A percentile compares a stretch with the other conserved stretches of the same genome.
Evolutionary conservation across 768 basidiomycete genomes (phyloP).

Genomic region (Serendipita sp.): DNA sequence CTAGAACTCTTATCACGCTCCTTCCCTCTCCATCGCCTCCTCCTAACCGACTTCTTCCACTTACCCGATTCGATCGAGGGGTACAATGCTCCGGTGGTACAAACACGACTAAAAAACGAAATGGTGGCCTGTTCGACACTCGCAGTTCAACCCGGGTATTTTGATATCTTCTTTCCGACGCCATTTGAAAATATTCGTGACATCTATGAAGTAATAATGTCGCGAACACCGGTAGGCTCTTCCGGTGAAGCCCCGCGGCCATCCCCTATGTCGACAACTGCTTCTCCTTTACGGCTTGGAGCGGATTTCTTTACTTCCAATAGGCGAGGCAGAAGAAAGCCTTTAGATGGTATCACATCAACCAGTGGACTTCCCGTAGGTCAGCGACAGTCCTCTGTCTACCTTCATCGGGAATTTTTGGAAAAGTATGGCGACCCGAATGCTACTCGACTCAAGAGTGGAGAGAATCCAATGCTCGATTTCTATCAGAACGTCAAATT

Average conservation of each 20-base stretch:
- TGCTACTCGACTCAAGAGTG: constrained; percentile 55
- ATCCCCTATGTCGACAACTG: constrained; percentile 37
- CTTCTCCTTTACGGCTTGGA: constrained; percentile 37
- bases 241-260: constrained; percentile 25
- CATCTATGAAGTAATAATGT: constrained; percentile 77
- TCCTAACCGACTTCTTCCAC: constrained; percentile 83
- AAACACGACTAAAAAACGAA: constrained; percentile 71
- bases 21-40: constrained; percentile 86
- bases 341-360: constrained; percentile 54
- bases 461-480: constrained; percentile 77
- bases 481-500: constrained; percentile 93
- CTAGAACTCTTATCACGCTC: constrained; percentile 63
- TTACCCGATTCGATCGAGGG: constrained; percentile 77
- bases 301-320: constrained; percentile 60
- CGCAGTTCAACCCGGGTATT: constrained; percentile 87
- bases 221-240: constrained; percentile 29
- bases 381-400: constrained; percentile 69
- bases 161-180: constrained; percentile 98
- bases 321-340: constrained; percentile 36
- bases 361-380: constrained; percentile 66
- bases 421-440: constrained; percentile 64
- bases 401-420: constrained; percentile 80
- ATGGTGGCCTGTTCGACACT: constrained; percentile 84
- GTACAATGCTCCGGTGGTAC: constrained; percentile 77
- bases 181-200: constrained; percentile 70